These are phyloP conservation scores for Beta lomatogona DNA, from an alignment of 179 eudicot genomes.

Conservation along the genomic window DNA sequence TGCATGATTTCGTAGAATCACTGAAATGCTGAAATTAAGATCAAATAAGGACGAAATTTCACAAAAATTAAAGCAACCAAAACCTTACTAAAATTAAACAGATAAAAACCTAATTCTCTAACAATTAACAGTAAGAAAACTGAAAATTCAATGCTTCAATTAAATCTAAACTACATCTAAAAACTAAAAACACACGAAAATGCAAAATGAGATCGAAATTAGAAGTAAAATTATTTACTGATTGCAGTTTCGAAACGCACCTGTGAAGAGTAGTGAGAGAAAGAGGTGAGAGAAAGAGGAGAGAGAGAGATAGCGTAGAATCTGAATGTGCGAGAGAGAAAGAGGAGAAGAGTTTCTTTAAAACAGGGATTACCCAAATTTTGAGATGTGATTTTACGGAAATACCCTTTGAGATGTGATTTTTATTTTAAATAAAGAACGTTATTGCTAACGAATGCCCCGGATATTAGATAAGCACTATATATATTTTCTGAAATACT, in stretches of 20 bases:
- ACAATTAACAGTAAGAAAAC: neutral
- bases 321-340: conserved; percentile 1
- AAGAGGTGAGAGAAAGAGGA: conserved; percentile 18
- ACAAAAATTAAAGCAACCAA: neutral
- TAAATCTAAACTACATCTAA: neutral
- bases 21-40: neutral
- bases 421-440: too few relatives aligned
- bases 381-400: neutral
- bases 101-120: neutral
- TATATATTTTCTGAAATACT: too few relatives aligned
- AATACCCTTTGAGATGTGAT: conserved; percentile 13
- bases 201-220: neutral
- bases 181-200: too few relatives aligned
- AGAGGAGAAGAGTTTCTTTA: neutral
- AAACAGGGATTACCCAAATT: conserved; percentile 10
- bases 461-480: too few relatives aligned
- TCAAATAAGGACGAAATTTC: neutral
- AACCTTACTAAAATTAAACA: conserved; percentile 1
- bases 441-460: too few relatives aligned
- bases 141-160: conserved; percentile 5
- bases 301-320: conserved; percentile 32
- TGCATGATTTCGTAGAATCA: conserved; percentile 8
- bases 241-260: conserved; percentile 21
- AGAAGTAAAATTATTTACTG: neutral
- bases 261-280: conserved; percentile 21